Evolutionary conservation across 2,329 filamentous ascomycete genomes (phyloP).

Genomic region (Elsinoe ampelina): DNA sequence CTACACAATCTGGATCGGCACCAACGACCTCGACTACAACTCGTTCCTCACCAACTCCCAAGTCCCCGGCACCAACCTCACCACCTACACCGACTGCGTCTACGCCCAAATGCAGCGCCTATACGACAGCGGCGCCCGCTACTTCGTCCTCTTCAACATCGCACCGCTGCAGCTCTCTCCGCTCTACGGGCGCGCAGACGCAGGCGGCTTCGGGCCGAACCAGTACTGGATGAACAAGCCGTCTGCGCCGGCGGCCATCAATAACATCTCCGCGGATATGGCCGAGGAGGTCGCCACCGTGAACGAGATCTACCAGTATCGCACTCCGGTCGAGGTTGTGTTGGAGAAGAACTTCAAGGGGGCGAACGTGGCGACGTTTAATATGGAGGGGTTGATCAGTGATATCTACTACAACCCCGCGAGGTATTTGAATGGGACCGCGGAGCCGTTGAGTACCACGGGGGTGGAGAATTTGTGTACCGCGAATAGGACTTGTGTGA

Average conservation of each 20-base stretch:
- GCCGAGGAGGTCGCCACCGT: constrained; percentile 41
- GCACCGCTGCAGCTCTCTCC: constrained; percentile 60
- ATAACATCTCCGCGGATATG: constrained; percentile 44
- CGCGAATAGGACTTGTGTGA: constrained; percentile 32
- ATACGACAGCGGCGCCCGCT: constrained; percentile 56
- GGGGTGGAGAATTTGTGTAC: constrained; percentile 50
- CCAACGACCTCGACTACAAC: constrained; percentile 62
- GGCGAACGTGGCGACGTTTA: constrained; percentile 55
- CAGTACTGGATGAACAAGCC: constrained; percentile 41
- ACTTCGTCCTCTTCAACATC: constrained; percentile 63
- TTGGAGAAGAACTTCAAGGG: constrained; percentile 40
- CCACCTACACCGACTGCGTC: constrained; percentile 59
- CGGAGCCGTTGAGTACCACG: constrained; percentile 50
- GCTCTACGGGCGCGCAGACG: constrained; percentile 48
- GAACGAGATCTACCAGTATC: constrained; percentile 45
- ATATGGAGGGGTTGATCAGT: constrained; percentile 55
- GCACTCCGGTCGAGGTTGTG: constrained; percentile 39
- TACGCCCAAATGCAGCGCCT: constrained; percentile 54
- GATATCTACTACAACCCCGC: constrained; percentile 56
- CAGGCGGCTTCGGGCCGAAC: constrained; percentile 35
- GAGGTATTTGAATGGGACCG: constrained; percentile 52
- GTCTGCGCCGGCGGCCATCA: constrained; percentile 33
- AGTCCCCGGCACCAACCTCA: constrained; percentile 48
- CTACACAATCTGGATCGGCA: constrained; percentile 72
- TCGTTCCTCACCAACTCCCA: constrained; percentile 60